A percentile compares a stretch with the other conserved stretches of the same genome.
phyloP scores from a whole-genome alignment of 2,329 filamentous ascomycete genomes.

The Fusarium sp. region DNA sequence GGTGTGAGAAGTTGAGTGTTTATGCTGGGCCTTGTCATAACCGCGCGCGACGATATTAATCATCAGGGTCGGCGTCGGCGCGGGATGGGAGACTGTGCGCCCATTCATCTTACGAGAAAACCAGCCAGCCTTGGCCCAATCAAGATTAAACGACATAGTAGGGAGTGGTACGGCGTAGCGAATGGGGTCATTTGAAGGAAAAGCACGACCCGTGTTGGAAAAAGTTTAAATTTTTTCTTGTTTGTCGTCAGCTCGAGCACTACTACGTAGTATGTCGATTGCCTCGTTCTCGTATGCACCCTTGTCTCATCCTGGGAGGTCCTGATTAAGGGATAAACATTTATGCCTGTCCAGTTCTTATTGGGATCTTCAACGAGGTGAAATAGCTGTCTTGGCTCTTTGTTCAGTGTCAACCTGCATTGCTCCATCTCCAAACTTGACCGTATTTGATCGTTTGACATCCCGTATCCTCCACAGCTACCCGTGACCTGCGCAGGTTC shows the following conservation, averaged over 20 bases:
- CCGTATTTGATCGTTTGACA: neutral
- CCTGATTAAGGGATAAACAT: neutral
- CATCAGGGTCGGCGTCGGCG: neutral
- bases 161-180: neutral
- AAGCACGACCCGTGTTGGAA: neutral
- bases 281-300: neutral
- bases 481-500: neutral
- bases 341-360: neutral
- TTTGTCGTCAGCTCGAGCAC: neutral
- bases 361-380: neutral
- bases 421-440: neutral
- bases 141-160: neutral
- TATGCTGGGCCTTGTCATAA: neutral
- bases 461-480: neutral
- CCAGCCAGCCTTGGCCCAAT: neutral
- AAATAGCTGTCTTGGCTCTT: neutral
- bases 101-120: neutral
- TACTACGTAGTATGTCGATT: neutral
- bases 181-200: neutral
- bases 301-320: neutral
- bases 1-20: neutral
- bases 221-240: neutral
- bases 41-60: slow-evolving; percentile 3
- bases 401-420: neutral
- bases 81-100: neutral